Evolutionary conservation across 2,329 filamentous ascomycete species (phyloP).

Genomic region (Aspergillus amoenus): DNA sequence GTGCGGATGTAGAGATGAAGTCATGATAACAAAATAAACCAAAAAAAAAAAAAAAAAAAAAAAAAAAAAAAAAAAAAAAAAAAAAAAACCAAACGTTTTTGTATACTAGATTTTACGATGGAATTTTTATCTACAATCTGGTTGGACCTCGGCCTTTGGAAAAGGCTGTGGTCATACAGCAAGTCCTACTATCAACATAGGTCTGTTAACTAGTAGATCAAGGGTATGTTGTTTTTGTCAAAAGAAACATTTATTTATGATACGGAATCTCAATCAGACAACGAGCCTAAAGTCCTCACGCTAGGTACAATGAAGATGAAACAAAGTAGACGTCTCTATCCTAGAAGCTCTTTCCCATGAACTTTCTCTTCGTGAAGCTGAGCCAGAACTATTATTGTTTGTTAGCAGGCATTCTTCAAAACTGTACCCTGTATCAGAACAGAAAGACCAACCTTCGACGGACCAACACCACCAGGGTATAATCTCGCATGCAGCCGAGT

Average conservation of each 20-base stretch:
- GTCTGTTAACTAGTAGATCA: not conserved
- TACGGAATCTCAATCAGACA: not conserved
- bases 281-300: not conserved
- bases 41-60: not conserved
- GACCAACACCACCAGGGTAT: slow-evolving; percentile 73
- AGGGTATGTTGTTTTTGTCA: not conserved
- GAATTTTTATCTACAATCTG: not conserved
- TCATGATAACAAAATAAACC: slow-evolving; percentile 14
- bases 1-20: slow-evolving; percentile 32
- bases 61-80: not conserved
- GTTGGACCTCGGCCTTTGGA: not conserved
- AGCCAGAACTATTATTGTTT: slow-evolving; percentile 81
- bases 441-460: slow-evolving; percentile 55
- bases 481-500: slow-evolving; percentile 78
- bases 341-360: slow-evolving; percentile 92
- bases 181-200: not conserved
- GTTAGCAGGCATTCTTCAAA: slow-evolving; percentile 16
- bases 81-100: not conserved
- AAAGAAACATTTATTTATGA: not conserved
- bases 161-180: not conserved
- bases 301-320: slow-evolving; percentile 5
- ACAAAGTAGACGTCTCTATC: slow-evolving; percentile 15
- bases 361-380: slow-evolving; percentile 98
- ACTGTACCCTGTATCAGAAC: not conserved
- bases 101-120: not conserved